Percentiles rank a stretch among this genome's conserved stretches.
phyloP scores from a whole-genome alignment of 2,329 filamentous ascomycete genomes.

The Xylaria digitata region DNA sequence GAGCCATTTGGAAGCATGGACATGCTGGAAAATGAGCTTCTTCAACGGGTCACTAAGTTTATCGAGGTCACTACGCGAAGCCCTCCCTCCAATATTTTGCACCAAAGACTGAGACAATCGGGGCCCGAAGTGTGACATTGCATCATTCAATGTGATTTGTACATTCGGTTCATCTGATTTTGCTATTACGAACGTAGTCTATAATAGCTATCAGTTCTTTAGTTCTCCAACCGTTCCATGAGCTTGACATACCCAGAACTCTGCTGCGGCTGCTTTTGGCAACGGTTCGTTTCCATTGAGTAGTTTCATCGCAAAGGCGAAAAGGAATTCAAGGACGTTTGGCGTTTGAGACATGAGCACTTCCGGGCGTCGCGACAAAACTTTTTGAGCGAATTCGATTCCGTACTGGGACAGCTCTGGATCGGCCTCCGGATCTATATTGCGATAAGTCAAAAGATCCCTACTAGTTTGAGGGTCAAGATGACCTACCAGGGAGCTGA shows the following conservation, averaged over 20 bases:
- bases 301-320: constrained; percentile 77
- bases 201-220: constrained; percentile 21
- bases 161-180: constrained; percentile 57
- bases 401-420: constrained; percentile 78
- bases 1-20: constrained; percentile 70
- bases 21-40: constrained; percentile 70
- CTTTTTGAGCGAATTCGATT: constrained; percentile 75
- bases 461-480: not conserved
- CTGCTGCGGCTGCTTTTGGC: constrained; percentile 77
- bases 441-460: constrained; percentile 14
- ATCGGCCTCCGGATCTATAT: constrained; percentile 68
- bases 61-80: constrained; percentile 77
- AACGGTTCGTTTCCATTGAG: constrained; percentile 78
- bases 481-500: constrained; percentile 64
- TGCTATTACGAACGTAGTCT: constrained; percentile 66
- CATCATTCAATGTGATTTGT: constrained; percentile 58
- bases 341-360: constrained; percentile 70
- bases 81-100: constrained; percentile 74
- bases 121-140: constrained; percentile 70
- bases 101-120: constrained; percentile 69
- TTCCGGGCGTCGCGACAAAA: constrained; percentile 70
- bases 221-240: not conserved
- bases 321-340: constrained; percentile 71
- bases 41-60: constrained; percentile 77
- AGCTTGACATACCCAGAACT: constrained; percentile 74